A percentile compares a stretch with the other conserved stretches of the same genome.
Conservation (phyloP, 768 basidiomycete genomes). For the Termitomyces sp. region DNA sequence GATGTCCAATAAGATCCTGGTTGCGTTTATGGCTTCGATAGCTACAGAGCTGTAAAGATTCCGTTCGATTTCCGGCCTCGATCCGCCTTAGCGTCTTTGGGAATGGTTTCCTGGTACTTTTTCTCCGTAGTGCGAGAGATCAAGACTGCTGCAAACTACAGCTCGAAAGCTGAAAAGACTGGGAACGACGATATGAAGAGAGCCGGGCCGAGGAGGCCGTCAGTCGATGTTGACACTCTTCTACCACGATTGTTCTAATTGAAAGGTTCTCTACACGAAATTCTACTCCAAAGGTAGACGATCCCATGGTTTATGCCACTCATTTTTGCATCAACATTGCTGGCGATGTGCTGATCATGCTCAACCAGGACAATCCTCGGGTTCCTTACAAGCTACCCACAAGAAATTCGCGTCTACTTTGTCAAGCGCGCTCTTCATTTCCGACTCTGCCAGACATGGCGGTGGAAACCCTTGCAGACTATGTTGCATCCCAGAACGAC, state of each 20-base stretch:
- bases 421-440: neutral
- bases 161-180: neutral
- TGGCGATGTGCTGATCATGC: neutral
- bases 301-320: neutral
- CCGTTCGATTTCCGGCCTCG: constrained; percentile 1
- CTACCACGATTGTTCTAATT: neutral
- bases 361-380: neutral
- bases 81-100: neutral
- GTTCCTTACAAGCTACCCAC: neutral
- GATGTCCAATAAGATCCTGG: neutral
- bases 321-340: neutral
- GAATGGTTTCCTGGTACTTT: neutral
- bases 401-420: neutral
- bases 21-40: neutral
- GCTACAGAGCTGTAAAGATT: neutral
- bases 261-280: neutral
- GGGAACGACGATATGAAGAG: neutral
- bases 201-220: neutral
- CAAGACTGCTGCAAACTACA: neutral
- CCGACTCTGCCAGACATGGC: neutral
- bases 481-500: constrained; percentile 41
- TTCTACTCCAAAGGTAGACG: neutral
- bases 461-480: constrained; percentile 35
- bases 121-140: neutral
- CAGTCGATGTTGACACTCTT: neutral